A percentile compares a stretch with the other conserved stretches of the same genome.
phyloP scores from a whole-genome alignment of 2,329 filamentous ascomycete genomes.

The Colletotrichum horii region DNA sequence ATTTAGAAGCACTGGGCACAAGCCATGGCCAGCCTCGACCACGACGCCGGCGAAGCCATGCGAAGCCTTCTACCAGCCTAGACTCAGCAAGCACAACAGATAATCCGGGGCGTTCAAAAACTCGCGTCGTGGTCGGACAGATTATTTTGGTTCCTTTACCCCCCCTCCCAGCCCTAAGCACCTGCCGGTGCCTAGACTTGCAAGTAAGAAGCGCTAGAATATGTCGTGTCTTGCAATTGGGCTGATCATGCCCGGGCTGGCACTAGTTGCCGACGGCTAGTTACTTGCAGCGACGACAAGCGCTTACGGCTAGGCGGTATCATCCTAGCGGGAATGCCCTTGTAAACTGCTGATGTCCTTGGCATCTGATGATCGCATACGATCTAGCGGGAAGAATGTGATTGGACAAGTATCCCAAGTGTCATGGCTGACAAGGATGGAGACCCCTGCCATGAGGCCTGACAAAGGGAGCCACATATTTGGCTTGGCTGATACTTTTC shows the following conservation, averaged over 20 bases:
- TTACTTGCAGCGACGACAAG: background rate
- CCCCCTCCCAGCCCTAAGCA: background rate
- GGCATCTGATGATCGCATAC: background rate
- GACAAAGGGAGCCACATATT: background rate
- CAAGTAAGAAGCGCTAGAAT: background rate
- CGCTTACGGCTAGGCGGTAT: background rate
- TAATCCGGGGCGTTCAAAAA: background rate
- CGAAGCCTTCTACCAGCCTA: background rate
- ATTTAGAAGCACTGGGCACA: background rate
- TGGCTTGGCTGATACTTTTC: background rate
- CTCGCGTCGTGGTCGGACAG: background rate
- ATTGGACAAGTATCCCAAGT: background rate
- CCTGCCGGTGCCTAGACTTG: background rate
- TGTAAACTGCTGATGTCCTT: background rate
- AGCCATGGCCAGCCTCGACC: background rate
- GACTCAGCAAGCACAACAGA: background rate
- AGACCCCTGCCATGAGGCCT: background rate
- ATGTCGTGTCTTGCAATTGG: background rate
- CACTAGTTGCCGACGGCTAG: background rate
- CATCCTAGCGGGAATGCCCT: background rate
- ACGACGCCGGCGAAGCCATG: background rate
- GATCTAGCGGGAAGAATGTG: background rate
- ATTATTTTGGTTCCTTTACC: background rate
- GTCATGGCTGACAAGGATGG: background rate
- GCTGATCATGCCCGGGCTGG: background rate